phyloP scores from a whole-genome alignment of 1,284 basidiomycete genomes.

The Pseudozyma sp. region DNA sequence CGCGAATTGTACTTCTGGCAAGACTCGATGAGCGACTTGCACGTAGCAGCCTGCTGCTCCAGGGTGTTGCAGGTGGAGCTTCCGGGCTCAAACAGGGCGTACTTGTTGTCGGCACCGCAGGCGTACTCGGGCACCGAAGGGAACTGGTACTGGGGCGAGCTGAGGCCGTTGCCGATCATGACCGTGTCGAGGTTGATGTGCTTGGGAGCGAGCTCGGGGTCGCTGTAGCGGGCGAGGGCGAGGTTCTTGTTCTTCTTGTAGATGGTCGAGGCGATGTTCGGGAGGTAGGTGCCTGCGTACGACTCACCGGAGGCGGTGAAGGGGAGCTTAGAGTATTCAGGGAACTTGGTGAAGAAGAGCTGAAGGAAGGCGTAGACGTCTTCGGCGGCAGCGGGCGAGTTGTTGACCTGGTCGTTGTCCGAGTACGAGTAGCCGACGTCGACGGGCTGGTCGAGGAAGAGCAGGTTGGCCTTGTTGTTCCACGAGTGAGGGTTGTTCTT shows the following conservation, averaged over 20 bases:
- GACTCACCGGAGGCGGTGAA: constrained; percentile 72
- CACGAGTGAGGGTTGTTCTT: constrained; percentile 81
- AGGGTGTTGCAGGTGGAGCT: constrained; percentile 77
- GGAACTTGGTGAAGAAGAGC: constrained; percentile 77
- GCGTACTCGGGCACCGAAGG: constrained; percentile 79
- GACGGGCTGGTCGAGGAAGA: constrained; percentile 83
- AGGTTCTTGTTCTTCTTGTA: constrained; percentile 65
- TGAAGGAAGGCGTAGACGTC: constrained; percentile 91
- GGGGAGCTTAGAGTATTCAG: constrained; percentile 61
- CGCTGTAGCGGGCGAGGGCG: constrained; percentile 34
- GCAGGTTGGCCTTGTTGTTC: constrained; percentile 77
- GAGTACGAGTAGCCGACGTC: constrained; percentile 90
- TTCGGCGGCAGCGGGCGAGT: constrained; percentile 78
- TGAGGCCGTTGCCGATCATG: constrained; percentile 68
- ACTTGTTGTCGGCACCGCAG: constrained; percentile 72
- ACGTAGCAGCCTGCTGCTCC: constrained; percentile 77
- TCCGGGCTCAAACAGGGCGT: constrained; percentile 78
- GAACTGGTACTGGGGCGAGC: constrained; percentile 68
- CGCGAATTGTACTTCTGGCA: constrained; percentile 66
- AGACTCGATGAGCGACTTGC: constrained; percentile 74
- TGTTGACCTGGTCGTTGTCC: constrained; percentile 77
- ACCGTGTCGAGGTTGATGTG: constrained; percentile 65
- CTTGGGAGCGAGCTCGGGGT: constrained; percentile 42
- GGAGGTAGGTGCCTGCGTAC: constrained; percentile 75
- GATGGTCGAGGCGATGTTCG: constrained; percentile 64